These are phyloP conservation scores for Didymella segeticola DNA, from an alignment of 2,329 filamentous ascomycete species.

Conservation along the genomic window DNA sequence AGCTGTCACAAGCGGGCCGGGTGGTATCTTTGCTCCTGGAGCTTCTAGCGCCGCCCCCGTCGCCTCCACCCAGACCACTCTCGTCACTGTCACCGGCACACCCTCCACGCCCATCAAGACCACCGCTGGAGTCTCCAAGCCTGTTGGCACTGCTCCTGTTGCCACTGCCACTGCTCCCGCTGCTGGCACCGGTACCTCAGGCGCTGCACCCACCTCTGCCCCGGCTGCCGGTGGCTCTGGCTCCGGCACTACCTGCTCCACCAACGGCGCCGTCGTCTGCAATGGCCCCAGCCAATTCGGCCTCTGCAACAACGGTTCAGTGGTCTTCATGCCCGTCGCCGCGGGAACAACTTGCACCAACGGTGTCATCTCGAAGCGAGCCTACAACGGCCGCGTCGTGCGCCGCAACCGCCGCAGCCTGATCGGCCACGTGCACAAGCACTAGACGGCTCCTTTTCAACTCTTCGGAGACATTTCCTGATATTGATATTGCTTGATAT, in stretches of 20 bases:
- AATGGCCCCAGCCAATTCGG: slow-evolving; percentile 51
- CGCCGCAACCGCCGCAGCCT: slow-evolving; percentile 28
- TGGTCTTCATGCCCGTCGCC: slow-evolving; percentile 52
- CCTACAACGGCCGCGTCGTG: slow-evolving; percentile 40
- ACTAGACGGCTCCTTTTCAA: slow-evolving; percentile 1
- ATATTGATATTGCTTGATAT: slow-evolving; percentile 18
- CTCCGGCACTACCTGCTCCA: slow-evolving; percentile 30
- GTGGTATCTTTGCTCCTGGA: slow-evolving; percentile 43
- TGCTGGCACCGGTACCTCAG: slow-evolving; percentile 16
- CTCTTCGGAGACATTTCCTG: not conserved
- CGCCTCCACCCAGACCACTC: slow-evolving; percentile 37
- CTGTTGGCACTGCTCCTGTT: slow-evolving; percentile 3
- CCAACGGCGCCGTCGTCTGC: slow-evolving; percentile 50
- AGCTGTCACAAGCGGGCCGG: slow-evolving; percentile 28
- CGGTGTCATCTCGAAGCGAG: slow-evolving; percentile 48
- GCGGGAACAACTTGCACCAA: slow-evolving; percentile 53
- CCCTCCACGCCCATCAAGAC: slow-evolving; percentile 20
- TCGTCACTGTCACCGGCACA: slow-evolving; percentile 36
- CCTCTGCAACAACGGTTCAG: slow-evolving; percentile 52
- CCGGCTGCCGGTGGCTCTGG: slow-evolving; percentile 1
- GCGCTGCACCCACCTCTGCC: slow-evolving; percentile 16
- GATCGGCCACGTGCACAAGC: slow-evolving; percentile 12
- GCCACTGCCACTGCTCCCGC: slow-evolving; percentile 5
- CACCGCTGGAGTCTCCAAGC: slow-evolving; percentile 1
- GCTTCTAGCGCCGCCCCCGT: slow-evolving; percentile 31